These are phyloP conservation scores for Aspergillus sp. DNA, from an alignment of 2,329 filamentous ascomycete species.

Conservation along the genomic window DNA sequence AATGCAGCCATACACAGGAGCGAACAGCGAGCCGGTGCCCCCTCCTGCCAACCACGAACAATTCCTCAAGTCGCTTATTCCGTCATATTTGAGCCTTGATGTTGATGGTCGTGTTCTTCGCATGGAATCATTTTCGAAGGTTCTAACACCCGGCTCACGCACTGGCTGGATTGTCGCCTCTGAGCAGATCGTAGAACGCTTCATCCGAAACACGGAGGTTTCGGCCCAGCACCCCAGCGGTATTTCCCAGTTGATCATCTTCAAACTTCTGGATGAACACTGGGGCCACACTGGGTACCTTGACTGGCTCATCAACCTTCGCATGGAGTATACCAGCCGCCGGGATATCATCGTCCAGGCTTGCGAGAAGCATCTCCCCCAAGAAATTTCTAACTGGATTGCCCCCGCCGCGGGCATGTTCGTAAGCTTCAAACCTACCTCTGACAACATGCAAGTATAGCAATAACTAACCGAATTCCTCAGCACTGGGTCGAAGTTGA, in stretches of 20 bases:
- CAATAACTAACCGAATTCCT: background rate
- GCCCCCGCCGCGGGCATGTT: constrained; percentile 92
- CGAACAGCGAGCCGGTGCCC: constrained; percentile 51
- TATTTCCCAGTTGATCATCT: constrained; percentile 78
- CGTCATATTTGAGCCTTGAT: constrained; percentile 77
- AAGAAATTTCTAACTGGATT: constrained; percentile 73
- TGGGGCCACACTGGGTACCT: constrained; percentile 94
- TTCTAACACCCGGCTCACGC: constrained; percentile 77
- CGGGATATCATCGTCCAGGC: constrained; percentile 75
- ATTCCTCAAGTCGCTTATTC: constrained; percentile 72
- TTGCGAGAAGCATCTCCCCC: constrained; percentile 75
- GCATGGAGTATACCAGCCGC: constrained; percentile 76
- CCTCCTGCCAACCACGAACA: constrained; percentile 64
- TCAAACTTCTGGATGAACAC: constrained; percentile 85
- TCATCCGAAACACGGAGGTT: constrained; percentile 77
- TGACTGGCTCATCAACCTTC: constrained; percentile 81
- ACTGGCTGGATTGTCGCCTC: constrained; percentile 88
- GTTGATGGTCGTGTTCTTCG: constrained; percentile 84
- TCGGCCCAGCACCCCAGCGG: constrained; percentile 84
- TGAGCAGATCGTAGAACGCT: constrained; percentile 79
- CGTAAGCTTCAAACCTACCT: constrained; percentile 53
- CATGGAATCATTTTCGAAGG: constrained; percentile 91
- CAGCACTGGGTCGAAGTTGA: constrained; percentile 51
- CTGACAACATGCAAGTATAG: background rate
- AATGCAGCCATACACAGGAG: constrained; percentile 69